phyloP scores from a whole-genome alignment of 108 stramenopile species.

The Heterococcus sp. region DNA sequence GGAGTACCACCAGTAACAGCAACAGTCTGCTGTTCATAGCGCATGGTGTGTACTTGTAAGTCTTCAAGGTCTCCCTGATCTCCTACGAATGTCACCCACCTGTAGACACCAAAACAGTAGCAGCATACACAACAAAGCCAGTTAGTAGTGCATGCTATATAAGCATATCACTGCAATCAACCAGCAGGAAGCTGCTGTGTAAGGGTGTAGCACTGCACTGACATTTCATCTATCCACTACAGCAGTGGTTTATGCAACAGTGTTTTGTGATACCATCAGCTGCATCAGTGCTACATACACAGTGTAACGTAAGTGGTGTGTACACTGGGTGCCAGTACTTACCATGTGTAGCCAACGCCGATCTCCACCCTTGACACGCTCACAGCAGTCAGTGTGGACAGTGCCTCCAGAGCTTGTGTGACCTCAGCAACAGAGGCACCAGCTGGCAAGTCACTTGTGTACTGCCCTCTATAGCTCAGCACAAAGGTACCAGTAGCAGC shows the following conservation, averaged over 20 bases:
- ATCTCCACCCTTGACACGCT: conserved; percentile 40
- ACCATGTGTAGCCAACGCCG: conserved; percentile 6
- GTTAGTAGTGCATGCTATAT: no score
- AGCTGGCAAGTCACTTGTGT: conserved; percentile 61
- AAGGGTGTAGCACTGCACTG: no score
- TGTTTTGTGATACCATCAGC: no score
- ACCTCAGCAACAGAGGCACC: conserved; percentile 66
- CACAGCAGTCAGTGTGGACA: conserved; percentile 57
- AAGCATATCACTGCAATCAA: no score
- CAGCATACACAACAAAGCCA: no score
- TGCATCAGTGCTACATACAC: no score
- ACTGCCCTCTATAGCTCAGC: conserved; percentile 63
- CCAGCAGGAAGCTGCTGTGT: no score
- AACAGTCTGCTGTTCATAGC: conserved; percentile 64
- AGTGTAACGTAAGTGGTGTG: no score
- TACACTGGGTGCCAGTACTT: no score
- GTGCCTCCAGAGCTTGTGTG: conserved; percentile 59
- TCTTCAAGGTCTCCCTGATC: conserved; percentile 68
- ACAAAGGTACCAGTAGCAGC: conserved; percentile 67
- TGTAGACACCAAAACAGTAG: conserved; percentile 61
- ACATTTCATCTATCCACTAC: no score
- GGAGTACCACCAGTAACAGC: conserved; percentile 67
- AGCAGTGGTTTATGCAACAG: no score
- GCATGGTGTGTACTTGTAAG: conserved; percentile 46
- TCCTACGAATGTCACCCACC: conserved; percentile 72